These are phyloP conservation scores for Aurantiochytrium sp. DNA, from an alignment of 108 stramenopile genomes.

Conservation along the genomic window DNA sequence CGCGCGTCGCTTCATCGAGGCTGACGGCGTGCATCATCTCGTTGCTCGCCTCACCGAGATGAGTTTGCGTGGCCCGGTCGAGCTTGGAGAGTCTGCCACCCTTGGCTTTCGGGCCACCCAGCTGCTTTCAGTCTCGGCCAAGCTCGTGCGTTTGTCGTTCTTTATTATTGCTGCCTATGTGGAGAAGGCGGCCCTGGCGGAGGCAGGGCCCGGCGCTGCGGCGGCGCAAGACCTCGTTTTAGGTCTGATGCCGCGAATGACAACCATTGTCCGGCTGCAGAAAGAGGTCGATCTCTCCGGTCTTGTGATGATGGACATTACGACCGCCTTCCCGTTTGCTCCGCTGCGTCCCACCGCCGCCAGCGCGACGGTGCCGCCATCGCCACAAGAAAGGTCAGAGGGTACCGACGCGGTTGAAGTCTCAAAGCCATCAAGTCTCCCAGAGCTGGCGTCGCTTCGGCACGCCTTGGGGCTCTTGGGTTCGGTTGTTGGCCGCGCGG, in stretches of 20 bases:
- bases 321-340: not conserved
- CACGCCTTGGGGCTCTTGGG: not conserved
- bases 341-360: not conserved
- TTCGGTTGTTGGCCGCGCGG: not conserved
- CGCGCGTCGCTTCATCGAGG: not conserved
- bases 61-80: not conserved
- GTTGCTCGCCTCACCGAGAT: not conserved
- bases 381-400: too few relatives aligned
- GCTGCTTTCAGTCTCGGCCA: not conserved
- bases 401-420: too few relatives aligned
- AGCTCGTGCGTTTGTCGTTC: not conserved
- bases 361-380: too few relatives aligned
- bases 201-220: too few relatives aligned
- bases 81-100: not conserved
- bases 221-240: not conserved
- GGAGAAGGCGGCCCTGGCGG: not conserved
- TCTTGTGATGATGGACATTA: not conserved
- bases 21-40: not conserved
- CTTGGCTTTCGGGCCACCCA: not conserved
- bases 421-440: too few relatives aligned
- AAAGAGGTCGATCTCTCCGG: not conserved
- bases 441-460: not conserved
- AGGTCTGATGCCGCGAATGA: not conserved
- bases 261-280: not conserved
- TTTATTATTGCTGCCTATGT: not conserved